Conservation (phyloP, 2,329 filamentous ascomycete species). For the Calonectria ilicicola region DNA sequence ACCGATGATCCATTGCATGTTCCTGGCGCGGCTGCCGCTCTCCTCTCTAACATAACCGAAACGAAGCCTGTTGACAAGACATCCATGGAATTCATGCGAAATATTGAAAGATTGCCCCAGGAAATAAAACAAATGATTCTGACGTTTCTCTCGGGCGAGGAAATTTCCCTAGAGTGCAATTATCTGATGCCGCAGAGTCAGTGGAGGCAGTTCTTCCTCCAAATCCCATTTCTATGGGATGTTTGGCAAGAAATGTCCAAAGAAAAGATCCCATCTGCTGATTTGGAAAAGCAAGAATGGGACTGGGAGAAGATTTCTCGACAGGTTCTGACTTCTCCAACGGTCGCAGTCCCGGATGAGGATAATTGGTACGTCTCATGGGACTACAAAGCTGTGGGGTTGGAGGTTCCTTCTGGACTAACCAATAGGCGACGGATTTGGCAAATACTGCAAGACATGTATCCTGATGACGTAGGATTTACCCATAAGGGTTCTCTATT, state of each 20-base stretch:
- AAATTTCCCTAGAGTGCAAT: slow-evolving; percentile 1
- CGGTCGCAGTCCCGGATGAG: not conserved
- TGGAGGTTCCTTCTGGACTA: slow-evolving; percentile 13
- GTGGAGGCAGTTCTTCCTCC: slow-evolving; percentile 6
- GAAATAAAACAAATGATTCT: slow-evolving; percentile 10
- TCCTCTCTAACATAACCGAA: slow-evolving; percentile 12
- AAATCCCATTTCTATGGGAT: slow-evolving; percentile 27
- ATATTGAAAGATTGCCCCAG: not conserved
- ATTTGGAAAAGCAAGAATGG: not conserved
- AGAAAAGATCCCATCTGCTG: not conserved
- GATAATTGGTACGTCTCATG: not conserved
- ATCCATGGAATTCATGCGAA: not conserved
- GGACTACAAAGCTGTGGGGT: not conserved
- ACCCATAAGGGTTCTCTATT: no score
- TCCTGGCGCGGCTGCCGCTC: not conserved
- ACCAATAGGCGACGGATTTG: slow-evolving; percentile 23
- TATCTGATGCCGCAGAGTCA: not conserved
- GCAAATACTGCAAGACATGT: slow-evolving; percentile 26
- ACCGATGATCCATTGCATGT: slow-evolving; percentile 5
- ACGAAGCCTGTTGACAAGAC: not conserved
- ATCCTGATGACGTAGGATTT: not conserved
- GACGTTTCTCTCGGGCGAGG: not conserved
- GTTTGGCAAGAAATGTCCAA: not conserved
- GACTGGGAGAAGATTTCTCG: slow-evolving; percentile 26
- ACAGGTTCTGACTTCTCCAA: slow-evolving; percentile 1